A percentile compares a stretch with the other conserved stretches of the same genome.
Conservation (phyloP, 2,329 filamentous ascomycete genomes). For the Xylaria sp. region DNA sequence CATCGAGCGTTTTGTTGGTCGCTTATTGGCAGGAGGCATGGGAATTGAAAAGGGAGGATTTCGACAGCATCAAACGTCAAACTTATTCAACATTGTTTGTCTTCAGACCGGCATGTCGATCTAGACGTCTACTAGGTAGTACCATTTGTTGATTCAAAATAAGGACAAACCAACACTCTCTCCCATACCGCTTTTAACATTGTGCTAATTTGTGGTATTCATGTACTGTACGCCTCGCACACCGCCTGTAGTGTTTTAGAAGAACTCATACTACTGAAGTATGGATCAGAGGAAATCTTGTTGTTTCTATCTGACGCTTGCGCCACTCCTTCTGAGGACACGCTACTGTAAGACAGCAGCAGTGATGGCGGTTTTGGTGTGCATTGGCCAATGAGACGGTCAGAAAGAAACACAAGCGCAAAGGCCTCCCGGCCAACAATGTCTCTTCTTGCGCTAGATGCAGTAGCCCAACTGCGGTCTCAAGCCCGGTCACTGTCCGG, state of each 20-base stretch:
- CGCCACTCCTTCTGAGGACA: background rate
- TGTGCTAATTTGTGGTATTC: background rate
- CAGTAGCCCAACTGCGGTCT: background rate
- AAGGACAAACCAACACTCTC: background rate
- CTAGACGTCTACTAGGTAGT: background rate
- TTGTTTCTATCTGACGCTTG: background rate
- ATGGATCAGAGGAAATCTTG: background rate
- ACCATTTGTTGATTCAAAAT: background rate
- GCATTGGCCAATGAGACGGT: background rate
- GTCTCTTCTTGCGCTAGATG: background rate
- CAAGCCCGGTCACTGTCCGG: background rate
- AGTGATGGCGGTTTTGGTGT: background rate
- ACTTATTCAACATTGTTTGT: too few relatives aligned
- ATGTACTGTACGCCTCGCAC: background rate
- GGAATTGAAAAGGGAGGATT: too few relatives aligned
- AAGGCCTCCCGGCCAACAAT: background rate
- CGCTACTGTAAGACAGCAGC: background rate
- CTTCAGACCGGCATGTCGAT: background rate
- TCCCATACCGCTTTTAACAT: background rate
- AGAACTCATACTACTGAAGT: background rate
- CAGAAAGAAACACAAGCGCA: background rate
- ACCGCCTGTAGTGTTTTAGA: background rate
- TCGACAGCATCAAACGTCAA: too few relatives aligned
- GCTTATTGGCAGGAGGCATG: too few relatives aligned
- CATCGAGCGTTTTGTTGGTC: too few relatives aligned